phyloP scores from a whole-genome alignment of 441 rosid species.

The Corymbia calophylla region DNA sequence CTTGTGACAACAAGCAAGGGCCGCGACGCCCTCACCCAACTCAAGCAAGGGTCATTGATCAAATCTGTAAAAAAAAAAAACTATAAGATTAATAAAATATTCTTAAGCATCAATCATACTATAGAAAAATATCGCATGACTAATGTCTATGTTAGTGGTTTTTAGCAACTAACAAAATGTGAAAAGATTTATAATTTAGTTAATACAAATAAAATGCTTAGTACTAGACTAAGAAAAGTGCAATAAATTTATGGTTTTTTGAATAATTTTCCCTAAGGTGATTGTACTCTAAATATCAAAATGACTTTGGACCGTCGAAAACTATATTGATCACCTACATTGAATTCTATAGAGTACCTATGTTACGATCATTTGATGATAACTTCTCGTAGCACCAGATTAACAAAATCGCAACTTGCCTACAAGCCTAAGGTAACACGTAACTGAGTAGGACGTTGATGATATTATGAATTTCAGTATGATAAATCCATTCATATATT shows the following conservation, averaged over 20 bases:
- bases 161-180: no score
- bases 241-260: not conserved
- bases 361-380: fast-evolving
- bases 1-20: not conserved
- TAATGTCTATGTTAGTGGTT: no score
- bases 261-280: not conserved
- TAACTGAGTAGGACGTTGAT: not conserved
- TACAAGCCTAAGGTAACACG: not conserved
- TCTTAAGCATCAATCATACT: no score
- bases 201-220: no score
- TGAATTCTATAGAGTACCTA: not conserved
- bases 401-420: not conserved
- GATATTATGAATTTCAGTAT: not conserved
- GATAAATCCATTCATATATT: not conserved
- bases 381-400: not conserved
- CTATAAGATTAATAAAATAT: no score
- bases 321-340: not conserved
- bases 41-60: fast-evolving
- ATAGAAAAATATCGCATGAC: no score
- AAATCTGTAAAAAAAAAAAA: no score
- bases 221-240: no score
- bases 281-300: not conserved
- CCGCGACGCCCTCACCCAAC: not conserved
- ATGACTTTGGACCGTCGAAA: not conserved
- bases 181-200: no score